Percentiles rank a stretch among this genome's conserved stretches.
Evolutionary conservation across 306 rosid species (phyloP).

Genomic region (Crataegus laevigata): DNA sequence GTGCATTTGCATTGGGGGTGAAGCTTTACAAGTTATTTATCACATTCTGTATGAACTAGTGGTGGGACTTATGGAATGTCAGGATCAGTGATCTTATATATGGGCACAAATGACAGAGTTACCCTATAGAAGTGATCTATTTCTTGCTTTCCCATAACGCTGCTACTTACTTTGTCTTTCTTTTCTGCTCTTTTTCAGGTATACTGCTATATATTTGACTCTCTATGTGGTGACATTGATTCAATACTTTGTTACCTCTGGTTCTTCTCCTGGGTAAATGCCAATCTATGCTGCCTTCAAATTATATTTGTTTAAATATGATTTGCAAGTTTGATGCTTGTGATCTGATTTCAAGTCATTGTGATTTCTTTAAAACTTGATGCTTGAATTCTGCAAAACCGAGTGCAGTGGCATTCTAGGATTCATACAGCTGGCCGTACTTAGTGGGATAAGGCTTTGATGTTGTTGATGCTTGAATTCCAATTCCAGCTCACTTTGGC

Average conservation of each 20-base stretch:
- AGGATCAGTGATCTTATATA: not conserved
- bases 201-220: slow-evolving; percentile 54
- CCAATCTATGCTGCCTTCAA: slow-evolving; percentile 7
- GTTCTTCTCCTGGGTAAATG: slow-evolving; percentile 91
- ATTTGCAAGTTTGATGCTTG: not conserved
- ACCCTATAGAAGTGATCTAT: slow-evolving; percentile 2
- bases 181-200: slow-evolving; percentile 47
- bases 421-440: too few relatives aligned
- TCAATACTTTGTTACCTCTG: slow-evolving; percentile 69
- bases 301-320: slow-evolving; percentile 5
- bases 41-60: not conserved
- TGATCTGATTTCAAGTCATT: slow-evolving; percentile 11
- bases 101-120: not conserved
- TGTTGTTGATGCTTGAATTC: not conserved
- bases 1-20: not conserved
- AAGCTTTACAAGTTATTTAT: not conserved
- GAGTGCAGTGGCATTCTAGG: too few relatives aligned
- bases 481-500: slow-evolving; percentile 8
- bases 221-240: slow-evolving; percentile 54
- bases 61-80: not conserved
- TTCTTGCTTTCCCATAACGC: slow-evolving; percentile 5
- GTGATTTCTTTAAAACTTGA: not conserved
- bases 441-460: too few relatives aligned
- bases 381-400: not conserved
- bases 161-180: not conserved